Evolutionary conservation across 2,329 filamentous ascomycete genomes (phyloP), one percentile per base, ranked within the genome.

Genomic region (Ascochyta clinopodiicola): DNA sequence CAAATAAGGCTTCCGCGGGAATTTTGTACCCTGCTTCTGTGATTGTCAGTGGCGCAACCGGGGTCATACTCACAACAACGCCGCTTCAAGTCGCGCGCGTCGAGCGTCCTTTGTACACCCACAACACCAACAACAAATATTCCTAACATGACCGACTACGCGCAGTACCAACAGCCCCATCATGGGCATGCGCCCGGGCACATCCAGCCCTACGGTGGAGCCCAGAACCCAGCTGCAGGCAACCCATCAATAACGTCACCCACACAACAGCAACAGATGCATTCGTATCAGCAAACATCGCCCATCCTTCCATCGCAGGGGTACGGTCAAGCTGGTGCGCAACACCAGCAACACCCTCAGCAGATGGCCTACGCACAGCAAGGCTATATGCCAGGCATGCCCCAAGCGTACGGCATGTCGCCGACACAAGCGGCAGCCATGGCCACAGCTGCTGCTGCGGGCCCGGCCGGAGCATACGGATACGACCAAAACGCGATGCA

Each of bases 391-490:
- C 85, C 88, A 62, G 83, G 83, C 69, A 92, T 96, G 86, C 88
- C 90, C 49, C 80, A 82, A 56, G 79, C 79, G 21, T 96, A 96
- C 79, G 88, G 84, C 54, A 91, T 94, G 77, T 88, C 89, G 31
- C 86, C 89, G 19, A 91, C 92, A 42, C 91, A 96, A 76, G 92
- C 92, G 13, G 93, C 94, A 44, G 93, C 93, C 55, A 95, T 96
- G 91, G 93, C 90, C 21, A 96, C 93, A 1, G 94, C 94, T 17
- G 93, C 94, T 1, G 94, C 94, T 10, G 93, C 92, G 6, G 93
- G 94, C 36, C 89, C 91, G 57, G 86, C 79, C 60, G 73, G 68
- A 9, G 90, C 89, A 65, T 88, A 89, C 59, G 53, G 53, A 36
- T 66, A 68, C 47, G 86, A 89, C 51, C 90, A 93, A 59, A 68